Evolutionary conservation across 139 green algal genomes (phyloP).

Genomic region (Picochlorum sp.): DNA sequence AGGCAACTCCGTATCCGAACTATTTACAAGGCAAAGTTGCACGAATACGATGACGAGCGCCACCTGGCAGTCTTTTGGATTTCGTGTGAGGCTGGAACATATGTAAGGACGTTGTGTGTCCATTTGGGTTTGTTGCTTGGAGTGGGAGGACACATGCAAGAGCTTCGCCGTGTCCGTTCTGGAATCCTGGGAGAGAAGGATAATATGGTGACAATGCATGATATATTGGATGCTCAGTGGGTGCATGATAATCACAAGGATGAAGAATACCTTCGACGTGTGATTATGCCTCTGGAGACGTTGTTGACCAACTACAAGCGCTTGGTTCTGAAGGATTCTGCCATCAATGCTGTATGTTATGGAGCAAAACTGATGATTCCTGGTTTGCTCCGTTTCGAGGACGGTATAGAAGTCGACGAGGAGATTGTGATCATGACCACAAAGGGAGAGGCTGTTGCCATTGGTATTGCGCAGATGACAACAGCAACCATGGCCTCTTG

Average conservation of each 20-base stretch:
- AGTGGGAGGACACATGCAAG: conserved; percentile 95
- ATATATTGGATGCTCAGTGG: conserved; percentile 95
- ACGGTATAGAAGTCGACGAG: conserved; percentile 85
- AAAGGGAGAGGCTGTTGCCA: conserved; percentile 95
- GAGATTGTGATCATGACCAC: conserved; percentile 98
- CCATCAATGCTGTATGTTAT: conserved; percentile 99
- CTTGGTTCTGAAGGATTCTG: conserved; percentile 93
- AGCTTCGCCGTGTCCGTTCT: conserved; percentile 87
- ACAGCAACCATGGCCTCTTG: conserved; percentile 89
- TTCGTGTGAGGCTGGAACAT: conserved; percentile 93
- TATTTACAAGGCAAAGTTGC: conserved; percentile 92
- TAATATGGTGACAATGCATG: conserved; percentile 99
- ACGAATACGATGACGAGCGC: conserved; percentile 91
- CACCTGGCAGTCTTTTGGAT: conserved; percentile 96
- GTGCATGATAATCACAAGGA: conserved; percentile 84
- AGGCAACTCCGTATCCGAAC: conserved; percentile 94
- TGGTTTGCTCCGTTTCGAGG: conserved; percentile 84
- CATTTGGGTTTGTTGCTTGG: conserved; percentile 94
- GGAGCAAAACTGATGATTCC: conserved; percentile 98
- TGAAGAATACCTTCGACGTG: conserved; percentile 84
- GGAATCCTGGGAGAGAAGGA: conserved; percentile 94
- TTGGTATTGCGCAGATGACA: conserved; percentile 95
- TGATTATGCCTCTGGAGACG: conserved; percentile 92
- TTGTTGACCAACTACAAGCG: conserved; percentile 94
- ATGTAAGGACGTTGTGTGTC: conserved; percentile 95